phyloP scores from a whole-genome alignment of 345 rosid genomes.

The Eucalyptus regnans region DNA sequence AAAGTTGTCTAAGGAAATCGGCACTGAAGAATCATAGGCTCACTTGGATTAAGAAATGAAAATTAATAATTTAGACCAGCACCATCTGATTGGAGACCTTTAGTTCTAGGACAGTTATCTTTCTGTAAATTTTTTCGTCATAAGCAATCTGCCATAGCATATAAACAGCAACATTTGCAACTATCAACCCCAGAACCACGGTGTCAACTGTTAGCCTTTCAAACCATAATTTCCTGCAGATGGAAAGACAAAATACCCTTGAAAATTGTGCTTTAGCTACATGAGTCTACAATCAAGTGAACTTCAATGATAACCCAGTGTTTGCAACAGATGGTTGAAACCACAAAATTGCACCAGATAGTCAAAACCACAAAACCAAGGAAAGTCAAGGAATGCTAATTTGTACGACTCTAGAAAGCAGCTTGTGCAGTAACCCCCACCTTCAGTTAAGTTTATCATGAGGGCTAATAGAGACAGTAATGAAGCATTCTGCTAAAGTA shows the following conservation, averaged over 20 bases:
- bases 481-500: too few species aligned
- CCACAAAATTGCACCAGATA: neutral
- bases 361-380: too few species aligned
- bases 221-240: too few species aligned
- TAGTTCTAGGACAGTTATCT: slow-evolving; percentile 5
- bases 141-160: slow-evolving; percentile 63
- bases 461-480: too few species aligned
- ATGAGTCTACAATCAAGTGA: neutral
- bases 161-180: slow-evolving; percentile 63
- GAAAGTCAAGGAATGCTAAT: too few species aligned
- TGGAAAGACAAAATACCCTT: too few species aligned
- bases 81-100: neutral
- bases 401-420: too few species aligned
- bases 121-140: slow-evolving; percentile 71
- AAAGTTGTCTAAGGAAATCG: slow-evolving; percentile 77
- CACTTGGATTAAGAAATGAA: neutral
- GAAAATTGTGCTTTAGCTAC: neutral
- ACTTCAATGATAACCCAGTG: neutral
- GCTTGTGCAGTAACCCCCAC: too few species aligned
- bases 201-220: too few species aligned
- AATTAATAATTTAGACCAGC: neutral
- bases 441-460: too few species aligned
- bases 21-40: slow-evolving; percentile 6
- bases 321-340: neutral
- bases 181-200: slow-evolving; percentile 48